Evolutionary conservation across 257 asterid species (phyloP).

Genomic region (Gentiana straminea): DNA sequence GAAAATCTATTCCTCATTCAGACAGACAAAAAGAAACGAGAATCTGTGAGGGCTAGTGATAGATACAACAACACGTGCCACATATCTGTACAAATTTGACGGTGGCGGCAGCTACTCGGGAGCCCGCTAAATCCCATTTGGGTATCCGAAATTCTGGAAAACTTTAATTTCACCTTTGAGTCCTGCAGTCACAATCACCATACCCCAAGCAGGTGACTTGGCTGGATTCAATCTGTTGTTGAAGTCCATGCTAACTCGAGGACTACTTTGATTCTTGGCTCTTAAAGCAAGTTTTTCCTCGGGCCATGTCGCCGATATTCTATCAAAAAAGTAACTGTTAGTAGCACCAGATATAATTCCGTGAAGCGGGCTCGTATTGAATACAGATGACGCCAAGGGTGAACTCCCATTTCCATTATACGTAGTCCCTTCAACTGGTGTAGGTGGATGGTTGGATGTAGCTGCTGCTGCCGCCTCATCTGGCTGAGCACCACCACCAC

Average conservation of each 20-base stretch:
- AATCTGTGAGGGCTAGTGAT: conserved; percentile 17
- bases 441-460: conserved; percentile 47
- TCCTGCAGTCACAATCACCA: conserved; percentile 90
- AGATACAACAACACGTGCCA: conserved; percentile 51
- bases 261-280: conserved; percentile 32
- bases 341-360: conserved; percentile 44
- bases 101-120: too few species aligned
- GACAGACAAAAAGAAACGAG: conserved; percentile 13
- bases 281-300: conserved; percentile 72
- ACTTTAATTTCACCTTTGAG: conserved; percentile 81
- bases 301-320: conserved; percentile 82
- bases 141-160: conserved; percentile 90
- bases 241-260: conserved; percentile 58
- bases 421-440: conserved; percentile 43
- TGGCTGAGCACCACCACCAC: conserved; percentile 25
- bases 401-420: conserved; percentile 40
- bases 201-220: conserved; percentile 70
- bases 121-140: conserved; percentile 51
- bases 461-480: conserved; percentile 38
- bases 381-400: conserved; percentile 39
- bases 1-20: conserved; percentile 9
- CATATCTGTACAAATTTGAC: conserved; percentile 57
- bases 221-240: conserved; percentile 31
- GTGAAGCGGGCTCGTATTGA: conserved; percentile 49
- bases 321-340: conserved; percentile 61